Evolutionary conservation across 164 flowering plant species (phyloP).

Genomic region (Vitis riparia): DNA sequence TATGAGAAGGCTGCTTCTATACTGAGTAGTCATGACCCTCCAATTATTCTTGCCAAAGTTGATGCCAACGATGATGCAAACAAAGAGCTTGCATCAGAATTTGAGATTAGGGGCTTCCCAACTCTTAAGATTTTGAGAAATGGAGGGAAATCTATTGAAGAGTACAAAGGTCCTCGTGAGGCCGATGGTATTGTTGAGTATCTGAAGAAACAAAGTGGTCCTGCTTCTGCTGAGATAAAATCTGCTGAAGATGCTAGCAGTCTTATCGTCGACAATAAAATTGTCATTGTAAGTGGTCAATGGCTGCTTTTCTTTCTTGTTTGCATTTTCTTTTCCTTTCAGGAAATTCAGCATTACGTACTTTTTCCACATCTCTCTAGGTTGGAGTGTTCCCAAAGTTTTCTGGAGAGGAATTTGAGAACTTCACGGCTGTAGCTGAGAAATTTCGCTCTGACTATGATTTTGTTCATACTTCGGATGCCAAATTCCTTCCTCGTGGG

Average conservation of each 20-base stretch:
- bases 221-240: slow-evolving; percentile 79
- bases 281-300: slow-evolving; percentile 56
- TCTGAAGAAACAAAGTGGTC: slow-evolving; percentile 82
- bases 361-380: slow-evolving; percentile 30
- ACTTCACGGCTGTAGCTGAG: slow-evolving; percentile 60
- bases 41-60: slow-evolving; percentile 74
- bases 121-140: slow-evolving; percentile 79
- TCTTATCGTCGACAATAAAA: slow-evolving; percentile 52
- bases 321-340: neutral
- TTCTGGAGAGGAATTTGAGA: slow-evolving; percentile 81
- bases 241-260: slow-evolving; percentile 58
- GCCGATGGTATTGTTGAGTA: slow-evolving; percentile 86
- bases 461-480: slow-evolving; percentile 80
- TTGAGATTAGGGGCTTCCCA: slow-evolving; percentile 73
- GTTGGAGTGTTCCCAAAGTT: slow-evolving; percentile 86
- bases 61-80: slow-evolving; percentile 81
- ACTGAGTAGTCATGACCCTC: slow-evolving; percentile 68
- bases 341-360: neutral
- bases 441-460: slow-evolving; percentile 83
- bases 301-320: neutral
- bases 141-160: slow-evolving; percentile 72
- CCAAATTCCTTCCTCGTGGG: slow-evolving; percentile 81
- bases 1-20: slow-evolving; percentile 88
- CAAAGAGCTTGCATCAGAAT: slow-evolving; percentile 60
- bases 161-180: slow-evolving; percentile 90